Evolutionary conservation across 2,329 filamentous ascomycete species (phyloP), one percentile per base, ranked within the genome.

Genomic region (Calonectria naviculata): DNA sequence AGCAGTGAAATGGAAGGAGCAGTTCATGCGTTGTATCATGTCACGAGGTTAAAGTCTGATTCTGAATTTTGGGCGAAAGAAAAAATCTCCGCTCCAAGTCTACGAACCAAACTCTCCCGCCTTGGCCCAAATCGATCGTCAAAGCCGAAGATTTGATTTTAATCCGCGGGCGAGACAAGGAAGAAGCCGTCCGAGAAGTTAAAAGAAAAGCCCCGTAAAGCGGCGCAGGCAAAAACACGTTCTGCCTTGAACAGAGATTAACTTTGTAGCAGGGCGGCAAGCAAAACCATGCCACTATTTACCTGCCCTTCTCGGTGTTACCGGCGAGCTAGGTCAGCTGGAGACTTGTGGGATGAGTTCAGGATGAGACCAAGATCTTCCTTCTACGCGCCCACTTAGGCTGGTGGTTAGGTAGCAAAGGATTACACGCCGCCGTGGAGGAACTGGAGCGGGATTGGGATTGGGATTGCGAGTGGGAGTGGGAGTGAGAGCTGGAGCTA

Each of bases 241-340:
- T 58, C 52, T 58, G 34, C 52, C 52, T 58, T 58, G 52, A 58
- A 58, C n/a, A 58, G 21, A 58, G 34, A 58, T 58, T 58, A 28
- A 58, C 52, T 58, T 58, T 58, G 31, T 42, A 1, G n/a, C n/a
- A 15, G 28, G 21, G 38, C 34, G 28, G 24, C 42, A 62, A 41
- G 46, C 44, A 26, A 56, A 65, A 47, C 49, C 49, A 38, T 38
- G 54, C 42, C 15, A 44, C 52, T 24, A 42, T 24, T 42, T 28
- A 60, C 54, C 52, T 38, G 29, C 29, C 41, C 26, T 31, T 52
- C 64, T 61, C n/a, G 28, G 21, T 70, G 21, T 41, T 13, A 28
- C 36, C 38, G 29, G 28, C 31, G 24, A 17, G n/a, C 21, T n/a
- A 66, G 36, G n/a, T 46, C 49, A 42, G 41, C n/a, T 34, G 19